Percentiles rank a stretch among this genome's conserved stretches.
Evolutionary conservation across 2,329 filamentous ascomycete species (phyloP).

Genomic region (Diaporthe caulivora): DNA sequence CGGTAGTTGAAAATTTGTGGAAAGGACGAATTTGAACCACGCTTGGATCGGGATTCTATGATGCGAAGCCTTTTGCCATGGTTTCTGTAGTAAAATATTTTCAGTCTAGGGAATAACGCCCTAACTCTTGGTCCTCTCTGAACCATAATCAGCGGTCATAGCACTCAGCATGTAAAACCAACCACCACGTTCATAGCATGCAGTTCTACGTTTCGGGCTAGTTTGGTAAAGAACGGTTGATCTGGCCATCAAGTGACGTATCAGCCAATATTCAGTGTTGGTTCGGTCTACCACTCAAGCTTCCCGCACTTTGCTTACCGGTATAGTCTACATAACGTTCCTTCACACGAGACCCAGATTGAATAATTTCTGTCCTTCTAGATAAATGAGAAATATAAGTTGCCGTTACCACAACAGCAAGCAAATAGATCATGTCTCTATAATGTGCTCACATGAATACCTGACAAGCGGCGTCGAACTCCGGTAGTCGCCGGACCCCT

Average conservation of each 20-base stretch:
- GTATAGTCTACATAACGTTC: not conserved
- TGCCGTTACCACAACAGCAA: too few relatives aligned
- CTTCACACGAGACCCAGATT: too few relatives aligned
- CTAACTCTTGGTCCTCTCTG: not conserved
- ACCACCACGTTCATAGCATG: not conserved
- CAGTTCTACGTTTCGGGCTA: not conserved
- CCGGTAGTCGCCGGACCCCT: constrained; percentile 28
- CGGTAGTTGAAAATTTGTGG: not conserved
- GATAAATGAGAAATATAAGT: not conserved
- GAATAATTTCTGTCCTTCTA: too few relatives aligned
- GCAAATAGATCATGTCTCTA: not conserved
- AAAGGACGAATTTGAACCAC: not conserved
- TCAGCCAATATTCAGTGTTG: not conserved
- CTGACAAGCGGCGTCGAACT: not conserved
- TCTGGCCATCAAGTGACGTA: not conserved
- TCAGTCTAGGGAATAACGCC: not conserved
- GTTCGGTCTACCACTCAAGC: not conserved
- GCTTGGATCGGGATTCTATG: not conserved
- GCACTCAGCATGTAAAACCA: not conserved
- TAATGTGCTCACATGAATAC: not conserved
- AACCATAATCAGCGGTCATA: too few relatives aligned
- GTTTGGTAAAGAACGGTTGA: not conserved
- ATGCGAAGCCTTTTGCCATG: not conserved
- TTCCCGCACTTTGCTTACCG: not conserved
- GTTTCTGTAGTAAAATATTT: not conserved